A percentile compares a stretch with the other conserved stretches of the same genome.
Conservation (phyloP, 441 rosid genomes). For the Brassica hybrid region DNA sequence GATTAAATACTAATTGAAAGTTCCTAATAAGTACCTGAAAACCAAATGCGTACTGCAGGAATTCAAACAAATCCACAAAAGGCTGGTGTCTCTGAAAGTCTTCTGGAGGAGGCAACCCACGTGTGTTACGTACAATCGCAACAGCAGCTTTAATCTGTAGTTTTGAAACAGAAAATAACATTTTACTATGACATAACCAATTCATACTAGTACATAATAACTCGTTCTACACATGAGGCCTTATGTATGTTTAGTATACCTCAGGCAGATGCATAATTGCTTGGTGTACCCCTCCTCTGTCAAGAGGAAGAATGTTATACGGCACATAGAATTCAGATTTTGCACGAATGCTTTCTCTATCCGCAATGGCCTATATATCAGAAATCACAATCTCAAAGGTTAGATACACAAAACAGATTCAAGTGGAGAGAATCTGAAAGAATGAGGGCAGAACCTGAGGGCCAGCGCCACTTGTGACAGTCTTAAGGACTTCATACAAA, state of each 20-base stretch:
- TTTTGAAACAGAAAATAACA: constrained; percentile 1
- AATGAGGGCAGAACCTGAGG: constrained; percentile 67
- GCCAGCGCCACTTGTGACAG: constrained; percentile 64
- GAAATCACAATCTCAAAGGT: constrained; percentile 31
- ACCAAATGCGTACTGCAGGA: constrained; percentile 83
- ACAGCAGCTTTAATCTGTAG: constrained; percentile 86
- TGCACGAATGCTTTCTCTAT: constrained; percentile 54
- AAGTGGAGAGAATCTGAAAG: no score
- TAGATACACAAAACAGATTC: constrained; percentile 26
- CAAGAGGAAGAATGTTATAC: constrained; percentile 94
- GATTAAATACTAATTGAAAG: not conserved
- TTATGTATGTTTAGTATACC: constrained; percentile 54
- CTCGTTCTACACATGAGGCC: constrained; percentile 32
- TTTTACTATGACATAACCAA: no score
- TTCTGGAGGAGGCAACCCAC: constrained; percentile 64
- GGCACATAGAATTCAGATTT: constrained; percentile 73
- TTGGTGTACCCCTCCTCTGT: constrained; percentile 82
- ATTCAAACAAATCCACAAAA: constrained; percentile 77
- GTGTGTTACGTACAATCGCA: constrained; percentile 68
- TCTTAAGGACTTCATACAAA: constrained; percentile 65
- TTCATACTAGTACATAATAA: no score
- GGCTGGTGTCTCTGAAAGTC: constrained; percentile 59
- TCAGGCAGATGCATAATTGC: constrained; percentile 87
- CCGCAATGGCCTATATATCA: constrained; percentile 66
- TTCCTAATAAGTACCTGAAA: constrained; percentile 75